Conservation (phyloP, 192 early-diverging fungal genomes). For the Coemansia interrupta region DNA sequence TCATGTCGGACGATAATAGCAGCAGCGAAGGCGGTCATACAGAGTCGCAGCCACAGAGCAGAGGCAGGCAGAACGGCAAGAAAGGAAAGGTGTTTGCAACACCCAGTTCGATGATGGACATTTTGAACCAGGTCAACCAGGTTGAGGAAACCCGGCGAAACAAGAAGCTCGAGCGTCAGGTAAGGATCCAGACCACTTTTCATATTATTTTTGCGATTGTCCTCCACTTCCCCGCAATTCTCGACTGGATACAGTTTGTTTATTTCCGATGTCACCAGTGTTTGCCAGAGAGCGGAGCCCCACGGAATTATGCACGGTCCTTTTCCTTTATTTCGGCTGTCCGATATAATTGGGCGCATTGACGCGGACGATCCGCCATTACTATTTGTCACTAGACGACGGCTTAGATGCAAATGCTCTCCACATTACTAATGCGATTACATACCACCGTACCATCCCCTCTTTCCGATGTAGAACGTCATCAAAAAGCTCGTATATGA, state of each 20-base stretch:
- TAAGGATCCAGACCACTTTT: slow-evolving; percentile 5
- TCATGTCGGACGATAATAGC: too few relatives aligned
- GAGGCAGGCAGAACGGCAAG: slow-evolving; percentile 12
- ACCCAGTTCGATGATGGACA: slow-evolving; percentile 31
- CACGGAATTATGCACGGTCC: too few relatives aligned
- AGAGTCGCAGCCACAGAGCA: neutral
- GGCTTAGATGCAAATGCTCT: neutral
- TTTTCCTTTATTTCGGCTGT: too few relatives aligned
- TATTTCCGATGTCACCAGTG: too few relatives aligned
- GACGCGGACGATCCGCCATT: too few relatives aligned
- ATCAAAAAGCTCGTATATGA: slow-evolving; percentile 35
- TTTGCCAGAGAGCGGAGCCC: too few relatives aligned
- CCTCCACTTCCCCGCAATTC: too few relatives aligned
- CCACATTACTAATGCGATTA: neutral
- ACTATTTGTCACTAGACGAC: too few relatives aligned
- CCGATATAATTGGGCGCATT: too few relatives aligned
- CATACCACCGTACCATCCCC: neutral
- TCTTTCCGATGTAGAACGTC: slow-evolving; percentile 15
- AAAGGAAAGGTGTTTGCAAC: slow-evolving; percentile 29
- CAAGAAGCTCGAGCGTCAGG: slow-evolving; percentile 45
- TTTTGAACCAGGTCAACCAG: slow-evolving; percentile 37
- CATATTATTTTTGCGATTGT: too few relatives aligned
- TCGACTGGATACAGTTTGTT: too few relatives aligned
- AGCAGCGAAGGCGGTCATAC: slow-evolving; percentile 2
- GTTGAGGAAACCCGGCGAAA: slow-evolving; percentile 31